Base-by-base conservation (phyloP, 257 asterid species). In the Gynochthodes officinalis region DNA sequence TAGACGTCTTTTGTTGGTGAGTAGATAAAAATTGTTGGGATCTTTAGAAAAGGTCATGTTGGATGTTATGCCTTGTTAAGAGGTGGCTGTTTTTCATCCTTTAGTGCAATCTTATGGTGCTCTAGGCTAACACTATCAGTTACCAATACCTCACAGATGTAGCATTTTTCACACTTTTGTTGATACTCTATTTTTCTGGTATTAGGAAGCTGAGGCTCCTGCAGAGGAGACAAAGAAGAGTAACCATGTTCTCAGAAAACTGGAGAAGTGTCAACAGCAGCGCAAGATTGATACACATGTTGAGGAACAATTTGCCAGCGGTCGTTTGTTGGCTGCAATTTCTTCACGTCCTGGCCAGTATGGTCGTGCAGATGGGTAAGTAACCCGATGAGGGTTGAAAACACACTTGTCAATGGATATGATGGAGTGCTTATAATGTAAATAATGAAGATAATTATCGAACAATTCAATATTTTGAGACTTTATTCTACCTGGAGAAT, bases 341-440 rank as follows among this genome's bases (percentile, higher is more conserved):
- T 80, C 89, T 2, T 85, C 89, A 37, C 82, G 86, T 23, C 89
- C 89, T 0, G 87, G 87, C 40, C 89, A 85, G 75, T 83, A 86
- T 74, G 89, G 89, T 32, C 72, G 89, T 75, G 79, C 86, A 0
- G 89, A 85, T 72, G 89, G 89, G 89, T 85, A 78, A 70, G 83
- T 54, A 35, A 14, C 15, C 25, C 19, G 3, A 4, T 19, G 53
- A 5, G 10, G 18, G 53, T 42, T 42, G 46, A 46, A 46, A 46
- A 46, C 48, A 7, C 13, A 46, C 9, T 46, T 14, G 27, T 37
- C 83, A 28, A n/a, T n/a, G n/a, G n/a, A n/a, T n/a, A n/a, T 27
- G 77, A 82, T 86, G 27, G 85, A 85, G 64, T 80, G 42, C 42
- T 2, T 37, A 37, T 37, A 2, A 37, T 37, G 42, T 37, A 37